A percentile compares a stretch with the other conserved stretches of the same genome.
These are phyloP conservation scores for Pneumocystis canis DNA, from an alignment of 1,139 yeast species.

Conservation along the genomic window DNA sequence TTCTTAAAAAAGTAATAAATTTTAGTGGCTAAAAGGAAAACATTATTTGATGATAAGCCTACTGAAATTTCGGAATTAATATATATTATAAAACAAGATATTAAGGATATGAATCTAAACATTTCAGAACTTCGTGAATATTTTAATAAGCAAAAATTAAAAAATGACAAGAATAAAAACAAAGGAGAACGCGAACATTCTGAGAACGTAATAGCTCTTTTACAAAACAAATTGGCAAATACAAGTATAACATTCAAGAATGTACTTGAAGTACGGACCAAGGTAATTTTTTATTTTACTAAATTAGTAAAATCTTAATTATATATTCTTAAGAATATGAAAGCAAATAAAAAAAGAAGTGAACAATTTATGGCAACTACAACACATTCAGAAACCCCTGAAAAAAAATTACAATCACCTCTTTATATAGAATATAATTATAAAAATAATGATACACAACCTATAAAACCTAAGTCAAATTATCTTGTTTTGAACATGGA, in stretches of 20 bases:
- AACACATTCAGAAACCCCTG: not conserved
- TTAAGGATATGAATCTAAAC: conserved; percentile 67
- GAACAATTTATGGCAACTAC: conserved; percentile 47
- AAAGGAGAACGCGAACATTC: conserved; percentile 53
- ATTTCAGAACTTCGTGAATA: conserved; percentile 50
- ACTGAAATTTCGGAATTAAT: conserved; percentile 87
- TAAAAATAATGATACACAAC: not conserved
- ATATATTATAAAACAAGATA: conserved; percentile 82
- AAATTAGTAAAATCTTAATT: not conserved
- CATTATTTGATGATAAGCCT: conserved; percentile 89
- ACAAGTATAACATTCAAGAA: conserved; percentile 83
- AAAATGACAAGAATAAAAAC: conserved; percentile 30
- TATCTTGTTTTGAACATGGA: not conserved
- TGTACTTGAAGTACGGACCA: conserved; percentile 76
- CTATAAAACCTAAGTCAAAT: conserved; percentile 9
- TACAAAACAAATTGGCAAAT: conserved; percentile 80
- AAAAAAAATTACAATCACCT: not conserved
- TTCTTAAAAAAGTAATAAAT: not conserved
- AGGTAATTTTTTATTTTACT: conserved; percentile 17
- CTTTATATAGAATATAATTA: not conserved
- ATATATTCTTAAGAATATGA: conserved; percentile 36
- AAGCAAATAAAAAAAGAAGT: conserved; percentile 65
- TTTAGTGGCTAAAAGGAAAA: conserved; percentile 68
- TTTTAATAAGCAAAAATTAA: conserved; percentile 29
- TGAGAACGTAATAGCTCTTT: conserved; percentile 69